phyloP scores from a whole-genome alignment of 768 basidiomycete genomes.

The Amanita molliuscula region DNA sequence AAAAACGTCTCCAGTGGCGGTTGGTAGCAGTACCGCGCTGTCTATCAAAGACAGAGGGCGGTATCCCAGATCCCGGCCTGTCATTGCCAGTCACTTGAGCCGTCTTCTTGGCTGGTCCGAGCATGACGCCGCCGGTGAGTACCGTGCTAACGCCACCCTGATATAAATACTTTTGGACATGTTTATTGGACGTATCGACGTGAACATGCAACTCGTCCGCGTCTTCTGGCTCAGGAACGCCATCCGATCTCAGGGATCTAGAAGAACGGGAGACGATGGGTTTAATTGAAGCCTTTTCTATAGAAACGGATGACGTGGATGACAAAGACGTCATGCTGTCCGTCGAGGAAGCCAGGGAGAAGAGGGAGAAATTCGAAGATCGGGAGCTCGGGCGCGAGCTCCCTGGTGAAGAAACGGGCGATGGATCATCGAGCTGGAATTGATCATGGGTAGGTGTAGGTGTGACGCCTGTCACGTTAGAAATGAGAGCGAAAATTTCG shows the following conservation, averaged over 20 bases:
- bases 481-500: conserved; percentile 26
- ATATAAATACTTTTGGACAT: conserved; percentile 27
- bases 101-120: conserved; percentile 15
- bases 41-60: background rate
- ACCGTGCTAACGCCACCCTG: conserved; percentile 33
- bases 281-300: conserved; percentile 2
- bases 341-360: conserved; percentile 15
- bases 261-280: background rate
- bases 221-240: background rate
- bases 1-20: conserved; percentile 2
- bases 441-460: conserved; percentile 23
- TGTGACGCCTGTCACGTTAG: conserved; percentile 18
- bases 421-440: conserved; percentile 12
- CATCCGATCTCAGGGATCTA: background rate
- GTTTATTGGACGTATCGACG: conserved; percentile 17
- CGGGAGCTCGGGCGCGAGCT: conserved; percentile 32
- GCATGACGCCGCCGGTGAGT: conserved; percentile 35
- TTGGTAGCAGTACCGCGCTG: background rate
- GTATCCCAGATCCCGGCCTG: background rate
- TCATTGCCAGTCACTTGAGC: background rate
- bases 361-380: conserved; percentile 23
- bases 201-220: conserved; percentile 11
- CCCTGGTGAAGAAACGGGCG: conserved; percentile 11
- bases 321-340: conserved; percentile 23
- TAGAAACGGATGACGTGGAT: conserved; percentile 17